Base-by-base conservation (phyloP, 768 basidiomycete species). In the Termitomyces sp. region DNA sequence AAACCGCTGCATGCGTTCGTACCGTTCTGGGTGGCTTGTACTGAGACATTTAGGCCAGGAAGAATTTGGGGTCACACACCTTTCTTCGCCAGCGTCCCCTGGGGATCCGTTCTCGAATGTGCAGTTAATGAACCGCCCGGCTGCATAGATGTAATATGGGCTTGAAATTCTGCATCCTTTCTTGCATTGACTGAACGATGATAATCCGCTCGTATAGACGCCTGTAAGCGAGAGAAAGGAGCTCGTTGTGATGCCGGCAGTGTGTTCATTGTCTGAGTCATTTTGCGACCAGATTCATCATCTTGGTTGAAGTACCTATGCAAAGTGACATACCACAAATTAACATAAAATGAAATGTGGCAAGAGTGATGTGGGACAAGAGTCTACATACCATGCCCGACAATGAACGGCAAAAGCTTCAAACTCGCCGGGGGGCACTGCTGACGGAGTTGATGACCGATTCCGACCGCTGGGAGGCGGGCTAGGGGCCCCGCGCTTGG, bases 241-340 rank as follows among this genome's bases (percentile, higher is more conserved):
- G 93, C 91, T 56, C 90, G 86, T 62, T 95, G 92, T 0, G 89
- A 85, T 2, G 91, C 82, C 7, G 88, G 88, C 3, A 94, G 79
- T 34, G 85, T 86, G 44, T 90, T 80, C 45, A 96, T 76, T 3
- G 85, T 91, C 61, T 91, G 86, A 14, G 89, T 88, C 85, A 96
- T 93, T 59, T 80, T 74, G 47, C 83, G 83, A 27, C 90, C 88
- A 19, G 91, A 80, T 61, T 83, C 78, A 63, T 89, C 85, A 66
- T 92, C 87, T 69, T 93, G 91, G 59, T 83, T 75, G 69, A 84
- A 93, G 70, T 91, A 94, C 91, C 91, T 93, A 63, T 34, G 50
- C 52, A 17, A n/a, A 43, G 25, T 30, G 21, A 47, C 19, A 21
- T 32, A 40, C 40, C n/a, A 41, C n/a, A n/a, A 2, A 47, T 40